phyloP scores from a whole-genome alignment of 345 rosid species.

The Eucalyptus curtisii region DNA sequence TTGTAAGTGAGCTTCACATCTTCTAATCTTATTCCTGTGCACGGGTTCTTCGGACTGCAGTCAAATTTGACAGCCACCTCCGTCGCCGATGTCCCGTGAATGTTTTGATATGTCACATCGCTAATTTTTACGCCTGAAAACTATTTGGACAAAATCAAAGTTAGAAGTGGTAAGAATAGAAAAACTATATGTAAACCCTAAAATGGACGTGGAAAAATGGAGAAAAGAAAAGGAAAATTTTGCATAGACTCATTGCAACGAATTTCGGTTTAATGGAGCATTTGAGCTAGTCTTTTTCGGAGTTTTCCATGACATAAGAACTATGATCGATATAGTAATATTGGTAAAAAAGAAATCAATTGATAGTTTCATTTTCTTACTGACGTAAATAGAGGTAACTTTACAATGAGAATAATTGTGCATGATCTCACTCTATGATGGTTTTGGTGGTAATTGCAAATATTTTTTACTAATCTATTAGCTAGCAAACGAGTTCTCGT shows the following conservation, averaged over 20 bases:
- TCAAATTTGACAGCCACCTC: slow-evolving; percentile 51
- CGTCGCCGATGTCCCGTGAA: slow-evolving; percentile 54
- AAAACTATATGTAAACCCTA: neutral
- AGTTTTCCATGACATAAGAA: neutral
- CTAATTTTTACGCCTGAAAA: slow-evolving; percentile 55
- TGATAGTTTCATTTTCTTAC: neutral
- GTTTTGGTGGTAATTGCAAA: neutral
- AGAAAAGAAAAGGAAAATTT: neutral
- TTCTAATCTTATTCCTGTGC: slow-evolving; percentile 32
- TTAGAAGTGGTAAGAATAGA: neutral
- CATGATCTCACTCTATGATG: neutral
- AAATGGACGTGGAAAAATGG: neutral
- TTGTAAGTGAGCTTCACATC: slow-evolving; percentile 39
- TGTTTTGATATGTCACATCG: slow-evolving; percentile 40
- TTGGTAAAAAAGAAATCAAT: neutral
- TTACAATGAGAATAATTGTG: neutral
- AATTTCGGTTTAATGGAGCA: neutral
- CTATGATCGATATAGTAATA: neutral
- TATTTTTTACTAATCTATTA: neutral
- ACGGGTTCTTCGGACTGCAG: slow-evolving; percentile 48
- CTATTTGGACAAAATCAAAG: slow-evolving; percentile 3
- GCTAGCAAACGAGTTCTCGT: neutral
- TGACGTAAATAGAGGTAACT: neutral
- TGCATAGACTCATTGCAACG: neutral
- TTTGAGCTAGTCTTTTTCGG: neutral